Base-by-base conservation (phyloP, 352 stramenopile species). In the Pythium oligandrum region DNA sequence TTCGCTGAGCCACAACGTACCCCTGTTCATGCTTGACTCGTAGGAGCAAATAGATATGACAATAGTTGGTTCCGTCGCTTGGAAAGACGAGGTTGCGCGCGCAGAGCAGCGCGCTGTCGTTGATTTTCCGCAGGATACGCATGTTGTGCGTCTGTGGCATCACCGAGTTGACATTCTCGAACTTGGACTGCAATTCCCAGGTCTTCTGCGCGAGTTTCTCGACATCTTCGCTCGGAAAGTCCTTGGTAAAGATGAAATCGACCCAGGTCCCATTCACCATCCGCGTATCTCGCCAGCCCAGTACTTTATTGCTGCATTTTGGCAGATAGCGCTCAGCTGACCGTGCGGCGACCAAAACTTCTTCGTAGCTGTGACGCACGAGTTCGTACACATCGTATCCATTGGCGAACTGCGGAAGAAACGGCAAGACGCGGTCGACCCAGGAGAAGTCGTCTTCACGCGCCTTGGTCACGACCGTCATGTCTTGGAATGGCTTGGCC, bases 41-140 rank as follows among this genome's bases (percentile, higher is more conserved):
- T 43, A 68, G 49, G 40, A 68, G 51, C 46, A 68, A 35, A 44
- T 64, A 68, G 17, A 68, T 57, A 26, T 51, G 60, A 38, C 55
- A 64, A 47, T 61, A 68, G 43, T 61, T 64, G 40, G 38, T 51
- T 38, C 42, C 37, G 8, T 69, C 61, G 26, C 52, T 56, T 0
- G 48, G 52, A 17, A 65, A 64, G 6, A 65, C 57, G 34, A 69
- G 40, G 44, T 69, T 65, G 2, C 61, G 61, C 17, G 61, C 61
- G n/a, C 56, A 64, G 6, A 69, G 42, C 7, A 65, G 37, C 31
- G 61, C 59, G 48, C 48, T 59, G 8, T 64, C 57, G 34, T 65
- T 57, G 39, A 69, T 51, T 30, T 47, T 31, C 10, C 56, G 51
- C 33, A 65, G 57, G 30, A 65, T 51, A 4, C 48, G 32, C 61